Evolutionary conservation across 2,329 filamentous ascomycete species (phyloP).

Genomic region (Ophiostoma tasmaniense): DNA sequence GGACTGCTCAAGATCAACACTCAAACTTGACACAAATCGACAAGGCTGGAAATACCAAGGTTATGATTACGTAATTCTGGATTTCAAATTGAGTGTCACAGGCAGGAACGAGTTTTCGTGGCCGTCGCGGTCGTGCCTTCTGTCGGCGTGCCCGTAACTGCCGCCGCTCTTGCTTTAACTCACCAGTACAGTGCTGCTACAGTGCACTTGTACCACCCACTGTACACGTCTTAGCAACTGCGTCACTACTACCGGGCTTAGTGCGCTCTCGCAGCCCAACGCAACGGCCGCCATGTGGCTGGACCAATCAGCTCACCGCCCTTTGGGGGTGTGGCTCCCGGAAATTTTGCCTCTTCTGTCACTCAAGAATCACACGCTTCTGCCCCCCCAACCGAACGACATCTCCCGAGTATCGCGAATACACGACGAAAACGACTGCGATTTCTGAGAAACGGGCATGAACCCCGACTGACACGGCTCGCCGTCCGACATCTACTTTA

Average conservation of each 20-base stretch:
- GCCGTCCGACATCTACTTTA: neutral
- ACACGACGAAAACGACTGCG: neutral
- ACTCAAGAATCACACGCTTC: slow-evolving; percentile 9
- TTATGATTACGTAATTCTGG: neutral
- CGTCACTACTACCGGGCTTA: slow-evolving; percentile 5
- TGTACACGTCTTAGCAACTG: slow-evolving; percentile 7
- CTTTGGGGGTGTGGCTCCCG: slow-evolving; percentile 8
- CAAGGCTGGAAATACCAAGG: neutral
- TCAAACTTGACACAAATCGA: neutral
- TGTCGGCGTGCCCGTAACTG: neutral
- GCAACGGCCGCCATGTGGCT: slow-evolving; percentile 12
- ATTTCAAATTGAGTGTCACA: neutral
- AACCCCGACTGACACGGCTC: neutral
- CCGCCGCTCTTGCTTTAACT: neutral
- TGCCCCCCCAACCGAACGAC: neutral
- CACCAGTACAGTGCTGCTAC: neutral
- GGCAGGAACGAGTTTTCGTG: neutral
- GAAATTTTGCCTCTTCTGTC: slow-evolving; percentile 15
- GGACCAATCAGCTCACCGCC: slow-evolving; percentile 14
- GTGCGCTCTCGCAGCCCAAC: slow-evolving; percentile 6
- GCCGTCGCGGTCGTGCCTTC: neutral
- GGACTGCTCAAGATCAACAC: neutral
- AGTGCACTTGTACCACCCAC: neutral
- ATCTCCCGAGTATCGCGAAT: neutral
- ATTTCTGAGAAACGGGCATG: neutral